Conservation (phyloP, 1,284 basidiomycete species). For the Fistulinella cinereoalba region DNA sequence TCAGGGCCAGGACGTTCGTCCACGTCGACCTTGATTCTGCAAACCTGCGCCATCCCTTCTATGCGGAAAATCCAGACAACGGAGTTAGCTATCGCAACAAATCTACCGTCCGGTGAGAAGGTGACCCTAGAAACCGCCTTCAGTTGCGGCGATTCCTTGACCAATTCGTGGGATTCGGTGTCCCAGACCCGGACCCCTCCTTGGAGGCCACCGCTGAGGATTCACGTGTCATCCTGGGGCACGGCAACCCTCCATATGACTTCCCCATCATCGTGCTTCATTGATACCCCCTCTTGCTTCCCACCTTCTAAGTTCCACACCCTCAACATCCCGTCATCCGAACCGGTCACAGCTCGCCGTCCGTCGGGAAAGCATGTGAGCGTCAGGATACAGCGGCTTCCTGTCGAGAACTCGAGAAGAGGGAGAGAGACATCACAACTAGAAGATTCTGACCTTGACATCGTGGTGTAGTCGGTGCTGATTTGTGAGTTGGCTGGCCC, state of each 20-base stretch:
- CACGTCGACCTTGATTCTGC: no score
- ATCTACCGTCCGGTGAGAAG: constrained; percentile 5
- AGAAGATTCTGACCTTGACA: no score
- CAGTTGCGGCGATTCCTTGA: not conserved
- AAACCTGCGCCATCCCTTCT: no score
- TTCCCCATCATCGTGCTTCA: not conserved
- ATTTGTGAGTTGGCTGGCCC: no score
- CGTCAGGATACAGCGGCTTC: no score
- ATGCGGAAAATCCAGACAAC: not conserved
- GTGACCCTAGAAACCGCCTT: not conserved
- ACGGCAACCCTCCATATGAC: not conserved
- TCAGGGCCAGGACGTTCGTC: no score
- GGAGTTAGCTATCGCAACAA: not conserved
- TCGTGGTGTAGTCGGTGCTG: no score
- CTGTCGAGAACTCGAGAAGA: no score
- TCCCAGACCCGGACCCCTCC: constrained; percentile 7
- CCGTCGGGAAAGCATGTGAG: not conserved
- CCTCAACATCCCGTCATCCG: not conserved
- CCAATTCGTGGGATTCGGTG: not conserved
- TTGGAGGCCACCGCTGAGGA: not conserved
- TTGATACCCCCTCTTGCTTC: constrained; percentile 1
- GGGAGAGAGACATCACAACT: no score
- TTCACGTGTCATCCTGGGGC: constrained; percentile 3
- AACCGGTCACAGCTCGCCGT: not conserved
- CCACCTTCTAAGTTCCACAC: not conserved